A percentile compares a stretch with the other conserved stretches of the same genome.
phyloP scores from a whole-genome alignment of 2,329 filamentous ascomycete genomes.

The Clarireedia monteithiana region DNA sequence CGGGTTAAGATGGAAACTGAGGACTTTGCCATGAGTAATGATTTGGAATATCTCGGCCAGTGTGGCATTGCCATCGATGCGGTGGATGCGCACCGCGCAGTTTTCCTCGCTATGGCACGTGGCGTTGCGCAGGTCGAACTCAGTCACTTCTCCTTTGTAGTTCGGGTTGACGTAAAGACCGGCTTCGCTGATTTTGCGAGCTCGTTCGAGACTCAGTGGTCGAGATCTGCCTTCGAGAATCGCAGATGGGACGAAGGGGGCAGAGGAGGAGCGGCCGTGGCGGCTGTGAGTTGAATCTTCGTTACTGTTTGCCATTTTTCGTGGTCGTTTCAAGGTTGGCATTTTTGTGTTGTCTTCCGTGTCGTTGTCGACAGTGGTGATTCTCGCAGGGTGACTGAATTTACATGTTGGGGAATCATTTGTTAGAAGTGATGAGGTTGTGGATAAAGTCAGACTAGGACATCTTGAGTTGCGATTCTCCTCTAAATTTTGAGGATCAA shows the following conservation, averaged over 20 bases:
- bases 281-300: neutral
- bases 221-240: neutral
- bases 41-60: slow-evolving; percentile 9
- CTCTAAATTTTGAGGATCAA: too few relatives aligned
- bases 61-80: neutral
- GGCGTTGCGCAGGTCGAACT: slow-evolving; percentile 5
- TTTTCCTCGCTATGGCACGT: slow-evolving; percentile 1
- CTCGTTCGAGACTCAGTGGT: neutral
- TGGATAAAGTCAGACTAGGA: too few relatives aligned
- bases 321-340: too few relatives aligned
- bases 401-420: too few relatives aligned
- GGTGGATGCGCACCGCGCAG: slow-evolving; percentile 6
- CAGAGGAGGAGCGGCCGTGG: neutral
- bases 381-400: too few relatives aligned
- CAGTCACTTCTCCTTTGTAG: slow-evolving; percentile 9
- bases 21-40: slow-evolving; percentile 13
- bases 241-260: neutral
- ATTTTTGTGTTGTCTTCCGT: too few relatives aligned
- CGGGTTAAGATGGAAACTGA: slow-evolving; percentile 4
- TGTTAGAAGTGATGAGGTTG: too few relatives aligned
- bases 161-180: slow-evolving; percentile 2
- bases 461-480: too few relatives aligned
- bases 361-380: too few relatives aligned
- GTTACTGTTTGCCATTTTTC: neutral
- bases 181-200: neutral